Conservation (phyloP, 176 grass and related monocot genomes). For the Musa acuminata region DNA sequence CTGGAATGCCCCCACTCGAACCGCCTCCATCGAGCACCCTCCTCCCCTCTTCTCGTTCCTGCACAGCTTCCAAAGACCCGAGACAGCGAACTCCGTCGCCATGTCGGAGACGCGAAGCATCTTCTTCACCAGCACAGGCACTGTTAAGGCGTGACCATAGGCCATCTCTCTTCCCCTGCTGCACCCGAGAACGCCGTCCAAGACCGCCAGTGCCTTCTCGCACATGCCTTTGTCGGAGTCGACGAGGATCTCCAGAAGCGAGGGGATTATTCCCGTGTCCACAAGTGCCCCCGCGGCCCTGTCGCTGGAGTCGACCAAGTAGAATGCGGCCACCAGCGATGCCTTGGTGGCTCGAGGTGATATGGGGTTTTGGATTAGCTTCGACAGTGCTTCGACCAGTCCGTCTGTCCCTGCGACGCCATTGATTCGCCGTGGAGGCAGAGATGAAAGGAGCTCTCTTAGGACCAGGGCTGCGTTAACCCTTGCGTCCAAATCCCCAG, state of each 20-base stretch:
- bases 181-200: slow-evolving; percentile 38
- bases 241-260: slow-evolving; percentile 47
- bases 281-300: slow-evolving; percentile 24
- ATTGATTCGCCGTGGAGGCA: slow-evolving; percentile 23
- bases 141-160: slow-evolving; percentile 38
- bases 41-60: slow-evolving; percentile 19
- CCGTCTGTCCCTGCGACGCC: slow-evolving; percentile 15
- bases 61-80: slow-evolving; percentile 87
- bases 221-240: slow-evolving; percentile 54
- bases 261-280: slow-evolving; percentile 19
- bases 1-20: slow-evolving; percentile 67
- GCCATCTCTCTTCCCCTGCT: slow-evolving; percentile 31
- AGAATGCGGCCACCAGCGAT: slow-evolving; percentile 56
- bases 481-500: slow-evolving; percentile 30
- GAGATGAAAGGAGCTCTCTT: slow-evolving; percentile 42
- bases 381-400: slow-evolving; percentile 32
- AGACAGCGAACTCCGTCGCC: slow-evolving; percentile 87
- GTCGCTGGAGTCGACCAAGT: slow-evolving; percentile 30
- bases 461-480: slow-evolving; percentile 44
- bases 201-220: slow-evolving; percentile 57
- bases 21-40: slow-evolving; percentile 38
- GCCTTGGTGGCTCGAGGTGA: slow-evolving; percentile 55
- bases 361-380: slow-evolving; percentile 34
- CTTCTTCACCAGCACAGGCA: slow-evolving; percentile 86
- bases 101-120: slow-evolving; percentile 85